phyloP scores from a whole-genome alignment of 352 stramenopile species.

The Phytophthora ohioensis region DNA sequence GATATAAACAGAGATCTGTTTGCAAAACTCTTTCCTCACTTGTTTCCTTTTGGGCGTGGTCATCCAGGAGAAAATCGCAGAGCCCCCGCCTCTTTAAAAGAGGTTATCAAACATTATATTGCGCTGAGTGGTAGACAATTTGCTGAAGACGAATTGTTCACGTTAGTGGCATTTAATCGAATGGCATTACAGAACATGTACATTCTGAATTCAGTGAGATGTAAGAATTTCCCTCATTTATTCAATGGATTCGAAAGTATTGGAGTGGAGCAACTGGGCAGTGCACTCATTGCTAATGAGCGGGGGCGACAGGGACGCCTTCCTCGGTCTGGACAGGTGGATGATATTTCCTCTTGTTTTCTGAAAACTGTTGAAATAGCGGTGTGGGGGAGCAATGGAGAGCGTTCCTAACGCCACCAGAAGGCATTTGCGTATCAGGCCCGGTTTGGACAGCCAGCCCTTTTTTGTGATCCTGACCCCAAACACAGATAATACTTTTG shows the following conservation, averaged over 20 bases:
- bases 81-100: neutral
- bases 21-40: constrained; percentile 4
- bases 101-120: neutral
- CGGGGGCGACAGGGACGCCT: neutral
- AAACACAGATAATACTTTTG: constrained; percentile 3
- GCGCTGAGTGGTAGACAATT: neutral
- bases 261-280: neutral
- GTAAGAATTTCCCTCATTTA: neutral
- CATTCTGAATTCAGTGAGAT: neutral
- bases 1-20: constrained; percentile 1
- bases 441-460: neutral
- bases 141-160: constrained; percentile 3
- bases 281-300: neutral
- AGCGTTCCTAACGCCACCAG: neutral
- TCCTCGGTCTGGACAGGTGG: neutral
- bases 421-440: constrained; percentile 11
- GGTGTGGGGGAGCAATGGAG: neutral
- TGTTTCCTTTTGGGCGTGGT: constrained; percentile 8
- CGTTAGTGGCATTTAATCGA: constrained; percentile 5
- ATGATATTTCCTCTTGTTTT: neutral
- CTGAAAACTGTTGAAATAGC: neutral
- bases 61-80: neutral
- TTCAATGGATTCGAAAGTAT: constrained; percentile 6
- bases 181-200: constrained; percentile 1
- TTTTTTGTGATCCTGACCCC: constrained; percentile 14